These are phyloP conservation scores for Betula pendula DNA, from an alignment of 306 rosid species.

Conservation along the genomic window DNA sequence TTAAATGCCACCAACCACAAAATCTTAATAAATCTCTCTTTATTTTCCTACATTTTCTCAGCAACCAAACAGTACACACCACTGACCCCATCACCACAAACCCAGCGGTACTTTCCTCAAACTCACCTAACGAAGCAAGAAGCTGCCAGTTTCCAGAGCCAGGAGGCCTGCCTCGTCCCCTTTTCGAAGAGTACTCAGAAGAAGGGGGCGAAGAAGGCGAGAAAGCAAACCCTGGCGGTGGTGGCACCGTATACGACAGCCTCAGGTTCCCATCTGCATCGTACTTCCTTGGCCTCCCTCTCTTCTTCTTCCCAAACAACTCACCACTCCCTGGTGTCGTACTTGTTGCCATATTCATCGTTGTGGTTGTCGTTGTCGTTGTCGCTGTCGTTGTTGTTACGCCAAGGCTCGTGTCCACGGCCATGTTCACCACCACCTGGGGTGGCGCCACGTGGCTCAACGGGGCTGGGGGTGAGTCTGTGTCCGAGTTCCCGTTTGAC, in stretches of 20 bases:
- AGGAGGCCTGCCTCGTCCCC: slow-evolving; percentile 62
- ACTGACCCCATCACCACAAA: slow-evolving; percentile 10
- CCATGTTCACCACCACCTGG: slow-evolving; percentile 21
- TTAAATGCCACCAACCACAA: slow-evolving; percentile 18
- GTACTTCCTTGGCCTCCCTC: slow-evolving; percentile 88
- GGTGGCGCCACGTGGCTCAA: slow-evolving; percentile 32
- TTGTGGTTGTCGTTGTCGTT: not conserved
- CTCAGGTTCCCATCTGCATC: slow-evolving; percentile 68
- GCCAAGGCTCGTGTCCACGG: slow-evolving; percentile 13
- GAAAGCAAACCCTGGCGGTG: slow-evolving; percentile 54
- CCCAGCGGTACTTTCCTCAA: not conserved
- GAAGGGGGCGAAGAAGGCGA: slow-evolving; percentile 41
- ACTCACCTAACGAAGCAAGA: slow-evolving; percentile 73
- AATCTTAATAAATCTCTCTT: slow-evolving; percentile 8
- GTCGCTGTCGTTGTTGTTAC: slow-evolving; percentile 6
- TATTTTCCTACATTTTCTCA: slow-evolving; percentile 28
- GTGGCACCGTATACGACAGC: slow-evolving; percentile 26
- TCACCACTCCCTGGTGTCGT: slow-evolving; percentile 36
- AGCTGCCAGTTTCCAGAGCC: slow-evolving; percentile 56
- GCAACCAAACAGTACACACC: slow-evolving; percentile 26
- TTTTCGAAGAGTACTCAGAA: slow-evolving; percentile 47
- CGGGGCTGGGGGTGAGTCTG: slow-evolving; percentile 35
- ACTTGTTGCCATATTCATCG: not conserved
- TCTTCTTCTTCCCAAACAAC: slow-evolving; percentile 65
- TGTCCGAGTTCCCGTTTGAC: slow-evolving; percentile 39